Evolutionary conservation across 2,329 filamentous ascomycete species (phyloP).

Genomic region (Aspergillus versicolor): DNA sequence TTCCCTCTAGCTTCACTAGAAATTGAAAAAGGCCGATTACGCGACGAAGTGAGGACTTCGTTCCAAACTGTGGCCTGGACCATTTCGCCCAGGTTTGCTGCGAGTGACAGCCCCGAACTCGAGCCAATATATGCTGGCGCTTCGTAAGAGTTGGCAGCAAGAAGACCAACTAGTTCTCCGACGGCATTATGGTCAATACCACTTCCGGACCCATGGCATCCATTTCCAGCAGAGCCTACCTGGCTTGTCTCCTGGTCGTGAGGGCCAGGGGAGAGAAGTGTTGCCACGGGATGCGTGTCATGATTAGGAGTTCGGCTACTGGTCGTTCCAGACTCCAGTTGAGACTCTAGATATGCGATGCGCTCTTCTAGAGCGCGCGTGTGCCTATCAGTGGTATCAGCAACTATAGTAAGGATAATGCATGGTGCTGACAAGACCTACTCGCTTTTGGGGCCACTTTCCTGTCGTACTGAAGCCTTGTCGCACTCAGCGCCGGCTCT

Average conservation of each 20-base stretch:
- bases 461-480: conserved; percentile 43
- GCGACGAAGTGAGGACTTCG: conserved; percentile 43
- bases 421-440: conserved; percentile 13
- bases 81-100: conserved; percentile 53
- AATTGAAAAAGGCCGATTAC: conserved; percentile 11
- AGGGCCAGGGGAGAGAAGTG: conserved; percentile 22
- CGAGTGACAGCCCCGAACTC: conserved; percentile 51
- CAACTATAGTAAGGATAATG: not conserved
- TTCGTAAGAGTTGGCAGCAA: conserved; percentile 47
- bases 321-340: conserved; percentile 22
- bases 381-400: conserved; percentile 32
- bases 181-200: conserved; percentile 36
- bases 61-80: conserved; percentile 57
- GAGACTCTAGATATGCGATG: conserved; percentile 43
- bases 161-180: conserved; percentile 50
- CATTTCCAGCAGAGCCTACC: conserved; percentile 7
- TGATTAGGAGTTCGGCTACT: conserved; percentile 16
- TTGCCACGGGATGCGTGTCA: conserved; percentile 18
- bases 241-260: conserved; percentile 21
- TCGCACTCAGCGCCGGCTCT: conserved; percentile 45
- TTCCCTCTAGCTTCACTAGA: not conserved
- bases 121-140: conserved; percentile 52
- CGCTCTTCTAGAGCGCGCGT: conserved; percentile 45
- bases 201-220: conserved; percentile 5
- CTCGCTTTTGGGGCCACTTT: conserved; percentile 38